A percentile compares a stretch with the other conserved stretches of the same genome.
phyloP scores from a whole-genome alignment of 495 filamentous ascomycete species.

The Xylaria scruposa region DNA sequence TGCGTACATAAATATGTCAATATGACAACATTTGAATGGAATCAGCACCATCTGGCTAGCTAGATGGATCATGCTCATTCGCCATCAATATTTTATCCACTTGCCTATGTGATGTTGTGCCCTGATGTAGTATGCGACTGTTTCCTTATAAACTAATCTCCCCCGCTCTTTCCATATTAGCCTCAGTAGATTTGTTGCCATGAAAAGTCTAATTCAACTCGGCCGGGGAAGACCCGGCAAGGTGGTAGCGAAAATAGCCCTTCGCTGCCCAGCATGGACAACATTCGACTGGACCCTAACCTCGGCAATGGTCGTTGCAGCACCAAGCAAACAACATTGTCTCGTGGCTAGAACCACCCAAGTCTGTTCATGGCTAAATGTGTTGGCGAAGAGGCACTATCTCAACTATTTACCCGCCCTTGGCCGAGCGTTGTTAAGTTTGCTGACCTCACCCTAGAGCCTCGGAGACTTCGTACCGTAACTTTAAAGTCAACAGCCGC shows the following conservation, averaged over 20 bases:
- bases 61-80: constrained; percentile 41
- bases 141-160: not conserved
- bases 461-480: constrained; percentile 34
- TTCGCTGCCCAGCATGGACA: not conserved
- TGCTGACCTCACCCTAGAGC: constrained; percentile 23
- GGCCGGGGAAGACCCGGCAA: constrained; percentile 15
- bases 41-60: constrained; percentile 40
- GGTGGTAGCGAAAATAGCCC: constrained; percentile 16
- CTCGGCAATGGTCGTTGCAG: constrained; percentile 10
- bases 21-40: constrained; percentile 34
- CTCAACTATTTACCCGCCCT: constrained; percentile 39
- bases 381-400: constrained; percentile 36
- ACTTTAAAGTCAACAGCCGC: constrained; percentile 33
- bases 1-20: constrained; percentile 16
- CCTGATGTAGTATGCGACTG: not conserved
- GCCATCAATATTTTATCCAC: constrained; percentile 15
- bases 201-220: not conserved
- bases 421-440: constrained; percentile 32
- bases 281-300: not conserved
- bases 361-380: constrained; percentile 34
- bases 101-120: constrained; percentile 15
- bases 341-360: constrained; percentile 29
- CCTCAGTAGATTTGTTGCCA: constrained; percentile 2
- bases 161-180: constrained; percentile 9
- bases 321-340: not conserved